Percentiles rank a stretch among this genome's conserved stretches.
phyloP scores from a whole-genome alignment of 2,329 filamentous ascomycete species.

The Sclerotinia subarctica region DNA sequence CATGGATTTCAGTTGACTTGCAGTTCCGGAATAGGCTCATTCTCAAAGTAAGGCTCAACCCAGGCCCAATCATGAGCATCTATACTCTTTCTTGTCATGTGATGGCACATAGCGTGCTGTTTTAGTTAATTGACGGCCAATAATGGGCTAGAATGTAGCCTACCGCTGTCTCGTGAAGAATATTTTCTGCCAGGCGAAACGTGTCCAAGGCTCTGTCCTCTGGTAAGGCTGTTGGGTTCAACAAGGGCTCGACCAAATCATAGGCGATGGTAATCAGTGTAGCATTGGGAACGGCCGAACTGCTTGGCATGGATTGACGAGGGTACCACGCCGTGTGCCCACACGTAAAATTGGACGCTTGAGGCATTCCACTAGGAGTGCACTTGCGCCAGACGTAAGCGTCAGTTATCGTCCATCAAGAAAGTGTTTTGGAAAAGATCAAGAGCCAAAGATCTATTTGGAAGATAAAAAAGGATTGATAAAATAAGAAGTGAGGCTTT shows the following conservation, averaged over 20 bases:
- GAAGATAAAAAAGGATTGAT: not conserved
- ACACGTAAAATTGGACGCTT: not conserved
- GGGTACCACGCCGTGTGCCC: not conserved
- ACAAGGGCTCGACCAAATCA: slow-evolving; percentile 7
- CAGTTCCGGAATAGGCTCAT: slow-evolving; percentile 9
- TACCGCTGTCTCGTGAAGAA: slow-evolving; percentile 9
- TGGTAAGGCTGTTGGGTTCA: slow-evolving; percentile 3
- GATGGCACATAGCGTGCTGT: not conserved
- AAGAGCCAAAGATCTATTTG: not conserved
- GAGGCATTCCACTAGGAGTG: not conserved
- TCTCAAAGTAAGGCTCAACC: not conserved
- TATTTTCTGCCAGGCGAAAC: slow-evolving; percentile 1
- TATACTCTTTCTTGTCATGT: not conserved
- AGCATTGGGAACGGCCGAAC: not conserved
- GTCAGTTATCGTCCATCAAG: not conserved
- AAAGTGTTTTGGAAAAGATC: not conserved
- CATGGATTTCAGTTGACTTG: not conserved
- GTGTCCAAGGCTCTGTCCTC: slow-evolving; percentile 10
- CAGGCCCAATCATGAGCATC: not conserved
- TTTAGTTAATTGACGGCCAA: not conserved
- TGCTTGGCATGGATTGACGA: not conserved
- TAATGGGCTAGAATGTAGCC: not conserved
- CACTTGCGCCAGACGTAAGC: not conserved
- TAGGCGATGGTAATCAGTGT: not conserved
- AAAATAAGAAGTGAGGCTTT: not conserved